Conservation (phyloP, 202 grass and related monocot species). For the Schoenoplectus triqueter region DNA sequence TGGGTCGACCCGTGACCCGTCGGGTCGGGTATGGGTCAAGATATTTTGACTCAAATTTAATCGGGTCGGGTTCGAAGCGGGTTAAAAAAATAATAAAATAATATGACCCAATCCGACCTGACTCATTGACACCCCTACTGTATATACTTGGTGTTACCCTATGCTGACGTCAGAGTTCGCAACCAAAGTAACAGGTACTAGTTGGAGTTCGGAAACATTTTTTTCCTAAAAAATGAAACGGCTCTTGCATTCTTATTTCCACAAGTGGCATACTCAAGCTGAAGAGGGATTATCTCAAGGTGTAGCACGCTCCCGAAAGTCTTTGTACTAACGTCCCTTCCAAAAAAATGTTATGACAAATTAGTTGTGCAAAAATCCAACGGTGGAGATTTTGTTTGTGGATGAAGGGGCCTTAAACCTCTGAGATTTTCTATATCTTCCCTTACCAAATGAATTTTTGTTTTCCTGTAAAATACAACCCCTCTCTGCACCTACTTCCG, state of each 20-base stretch:
- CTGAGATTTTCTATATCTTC: not conserved
- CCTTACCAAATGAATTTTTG: not conserved
- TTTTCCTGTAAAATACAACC: not conserved
- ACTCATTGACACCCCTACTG: not conserved
- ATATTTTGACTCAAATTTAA: too few species aligned
- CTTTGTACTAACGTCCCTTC: not conserved
- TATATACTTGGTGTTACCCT: not conserved
- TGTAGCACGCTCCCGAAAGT: not conserved
- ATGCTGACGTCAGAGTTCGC: not conserved
- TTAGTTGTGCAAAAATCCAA: slow-evolving; percentile 4
- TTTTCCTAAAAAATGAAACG: not conserved
- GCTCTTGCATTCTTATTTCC: slow-evolving; percentile 12
- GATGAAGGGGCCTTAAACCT: slow-evolving; percentile 18
- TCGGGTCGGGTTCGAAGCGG: too few species aligned
- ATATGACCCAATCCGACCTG: too few species aligned
- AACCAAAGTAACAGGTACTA: not conserved
- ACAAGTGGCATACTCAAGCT: not conserved
- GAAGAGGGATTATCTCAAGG: not conserved
- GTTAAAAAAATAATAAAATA: too few species aligned
- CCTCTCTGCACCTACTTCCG: not conserved
- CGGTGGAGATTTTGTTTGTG: slow-evolving; percentile 6
- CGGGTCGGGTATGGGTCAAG: too few species aligned
- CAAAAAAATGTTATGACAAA: not conserved
- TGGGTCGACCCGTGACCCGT: too few species aligned
- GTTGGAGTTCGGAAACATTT: slow-evolving; percentile 22